Evolutionary conservation across 1,139 yeast species (phyloP), one percentile per base, ranked within the genome.

Genomic region (Zygoascus meyerae): DNA sequence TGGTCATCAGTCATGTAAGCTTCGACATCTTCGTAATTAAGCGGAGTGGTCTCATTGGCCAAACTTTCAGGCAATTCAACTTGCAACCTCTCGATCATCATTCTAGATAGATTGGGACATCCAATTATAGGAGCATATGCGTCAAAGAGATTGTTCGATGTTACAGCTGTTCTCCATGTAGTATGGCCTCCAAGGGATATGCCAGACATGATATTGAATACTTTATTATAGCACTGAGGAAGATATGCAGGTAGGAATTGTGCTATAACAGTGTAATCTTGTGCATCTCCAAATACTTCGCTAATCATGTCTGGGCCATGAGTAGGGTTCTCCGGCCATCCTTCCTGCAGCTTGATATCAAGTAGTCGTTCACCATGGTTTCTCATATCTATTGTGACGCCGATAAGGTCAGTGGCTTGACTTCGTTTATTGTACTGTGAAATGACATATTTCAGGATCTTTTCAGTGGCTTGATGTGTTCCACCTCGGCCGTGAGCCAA

Each of bases 301-400:
- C 81, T 69, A 4, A 73, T 55, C 78, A 81, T 69, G 54, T 81
- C 83, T 43, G 67, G 57, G 1, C 73, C 83, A 57, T 81, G 86
- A 3, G 69, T 64, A 6, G 54, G 56, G 55, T 79, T 79, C 2
- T 59, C 55, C 0, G 51, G 54, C 83, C 84, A 79, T 30, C 63
- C 65, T 3, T 56, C 44, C 58, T 78, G 78, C 40, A 66, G 66
- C 12, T 37, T 34, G 1, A 51, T 55, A 44, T 71, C 68, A 2
- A 77, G 60, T 8, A 58, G 44, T 37, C 87, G 63, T 34, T 61
- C 62, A 1, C 87, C 87, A 56, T 82, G 87, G 62, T 82, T 81
- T 48, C 83, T 69, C 47, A 67, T 64, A 55, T 82, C 87, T 59
- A 78, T 78, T 0, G 81, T 68, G 10, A 78, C 74, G 42, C 78